phyloP scores from a whole-genome alignment of 352 stramenopile genomes.

The Peronospora destructor region DNA sequence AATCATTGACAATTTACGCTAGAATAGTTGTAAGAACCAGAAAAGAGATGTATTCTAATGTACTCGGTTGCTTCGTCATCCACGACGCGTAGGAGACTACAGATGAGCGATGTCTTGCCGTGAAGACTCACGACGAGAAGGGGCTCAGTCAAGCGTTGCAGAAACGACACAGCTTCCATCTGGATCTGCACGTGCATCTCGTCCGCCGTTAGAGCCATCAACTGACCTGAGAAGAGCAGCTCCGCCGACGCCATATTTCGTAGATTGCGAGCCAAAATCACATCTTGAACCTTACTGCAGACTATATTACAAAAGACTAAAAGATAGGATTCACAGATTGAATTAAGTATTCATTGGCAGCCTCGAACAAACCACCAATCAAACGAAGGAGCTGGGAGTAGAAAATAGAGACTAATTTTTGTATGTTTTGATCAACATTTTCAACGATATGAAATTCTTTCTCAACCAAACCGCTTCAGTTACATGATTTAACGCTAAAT shows the following conservation, averaged over 20 bases:
- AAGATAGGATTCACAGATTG: too few relatives aligned
- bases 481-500: too few relatives aligned
- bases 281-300: neutral
- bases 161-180: conserved; percentile 60
- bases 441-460: too few relatives aligned
- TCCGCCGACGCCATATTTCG: conserved; percentile 11
- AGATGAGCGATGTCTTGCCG: conserved; percentile 47
- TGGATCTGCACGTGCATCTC: conserved; percentile 57
- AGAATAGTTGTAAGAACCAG: neutral
- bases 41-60: conserved; percentile 4
- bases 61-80: conserved; percentile 16
- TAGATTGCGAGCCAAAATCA: neutral
- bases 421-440: too few relatives aligned
- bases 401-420: too few relatives aligned
- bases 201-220: conserved; percentile 47
- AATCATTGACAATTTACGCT: conserved; percentile 1
- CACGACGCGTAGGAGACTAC: conserved; percentile 28
- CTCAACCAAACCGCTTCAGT: too few relatives aligned
- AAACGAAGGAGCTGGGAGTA: too few relatives aligned
- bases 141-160: conserved; percentile 60
- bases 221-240: conserved; percentile 56
- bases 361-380: too few relatives aligned
- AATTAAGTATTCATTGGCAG: too few relatives aligned
- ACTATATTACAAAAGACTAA: conserved; percentile 5
- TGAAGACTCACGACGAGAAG: conserved; percentile 69